Evolutionary conservation across 2,329 filamentous ascomycete species (phyloP).

Genomic region (Cercospora nicotianae): DNA sequence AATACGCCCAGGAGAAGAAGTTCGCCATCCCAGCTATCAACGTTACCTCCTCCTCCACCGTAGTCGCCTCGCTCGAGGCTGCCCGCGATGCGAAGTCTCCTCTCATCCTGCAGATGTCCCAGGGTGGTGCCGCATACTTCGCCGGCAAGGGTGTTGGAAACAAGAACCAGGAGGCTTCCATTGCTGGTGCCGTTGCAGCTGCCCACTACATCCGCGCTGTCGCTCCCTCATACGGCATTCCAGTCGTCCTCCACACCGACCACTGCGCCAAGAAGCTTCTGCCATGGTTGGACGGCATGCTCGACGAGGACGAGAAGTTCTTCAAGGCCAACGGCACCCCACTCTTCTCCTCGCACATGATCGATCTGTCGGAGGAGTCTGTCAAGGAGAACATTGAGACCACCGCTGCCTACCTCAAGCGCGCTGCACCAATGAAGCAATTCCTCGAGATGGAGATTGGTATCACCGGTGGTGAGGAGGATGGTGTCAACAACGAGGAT

Average conservation of each 20-base stretch:
- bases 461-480: conserved; percentile 96
- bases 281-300: conserved; percentile 94
- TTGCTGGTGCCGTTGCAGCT: conserved; percentile 81
- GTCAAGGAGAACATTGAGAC: conserved; percentile 90
- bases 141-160: conserved; percentile 71
- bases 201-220: conserved; percentile 92
- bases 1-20: conserved; percentile 82
- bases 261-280: conserved; percentile 99
- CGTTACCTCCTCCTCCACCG: conserved; percentile 88
- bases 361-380: conserved; percentile 89
- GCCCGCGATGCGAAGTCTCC: conserved; percentile 88
- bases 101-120: conserved; percentile 88
- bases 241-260: conserved; percentile 93
- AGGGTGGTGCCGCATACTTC: conserved; percentile 77
- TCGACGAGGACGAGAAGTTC: conserved; percentile 90
- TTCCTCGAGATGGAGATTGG: conserved; percentile 99
- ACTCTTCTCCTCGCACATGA: conserved; percentile 97
- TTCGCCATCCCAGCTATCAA: conserved; percentile 77
- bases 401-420: conserved; percentile 90
- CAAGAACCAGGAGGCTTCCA: conserved; percentile 79
- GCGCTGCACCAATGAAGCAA: conserved; percentile 94
- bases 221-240: conserved; percentile 82
- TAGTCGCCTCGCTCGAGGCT: conserved; percentile 86
- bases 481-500: conserved; percentile 97
- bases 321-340: conserved; percentile 93